These are phyloP conservation scores for Zygotorulaspora mrakii DNA, from an alignment of 1,139 yeast genomes.

Conservation along the genomic window DNA sequence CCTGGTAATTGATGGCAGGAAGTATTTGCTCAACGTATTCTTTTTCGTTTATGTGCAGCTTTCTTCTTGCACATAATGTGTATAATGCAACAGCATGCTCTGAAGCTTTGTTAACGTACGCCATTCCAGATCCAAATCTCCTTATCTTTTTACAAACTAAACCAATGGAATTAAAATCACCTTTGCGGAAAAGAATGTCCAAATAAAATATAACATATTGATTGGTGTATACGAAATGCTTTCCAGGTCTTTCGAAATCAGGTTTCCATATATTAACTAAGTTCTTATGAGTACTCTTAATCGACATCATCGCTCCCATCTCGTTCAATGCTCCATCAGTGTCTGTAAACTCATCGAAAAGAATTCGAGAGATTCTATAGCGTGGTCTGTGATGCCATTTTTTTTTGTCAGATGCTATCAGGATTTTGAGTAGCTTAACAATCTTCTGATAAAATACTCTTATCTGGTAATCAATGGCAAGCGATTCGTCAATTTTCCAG, in stretches of 20 bases:
- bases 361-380: conserved; percentile 65
- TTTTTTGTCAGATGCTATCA: conserved; percentile 64
- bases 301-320: conserved; percentile 58
- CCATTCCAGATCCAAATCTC: conserved; percentile 71
- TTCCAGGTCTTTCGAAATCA: conserved; percentile 86
- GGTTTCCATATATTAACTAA: conserved; percentile 92
- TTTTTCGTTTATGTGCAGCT: conserved; percentile 28
- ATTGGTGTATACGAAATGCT: conserved; percentile 75
- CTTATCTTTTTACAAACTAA: conserved; percentile 66
- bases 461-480: conserved; percentile 14
- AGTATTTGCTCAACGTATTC: conserved; percentile 28
- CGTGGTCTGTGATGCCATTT: conserved; percentile 91
- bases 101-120: conserved; percentile 30
- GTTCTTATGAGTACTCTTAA: conserved; percentile 66
- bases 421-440: conserved; percentile 38
- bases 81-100: conserved; percentile 29
- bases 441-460: conserved; percentile 34
- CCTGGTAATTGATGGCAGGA: conserved; percentile 28
- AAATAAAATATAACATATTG: conserved; percentile 66
- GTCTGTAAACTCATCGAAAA: conserved; percentile 53
- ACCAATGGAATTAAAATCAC: conserved; percentile 59
- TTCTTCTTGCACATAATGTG: conserved; percentile 20
- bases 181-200: conserved; percentile 49
- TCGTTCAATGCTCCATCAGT: conserved; percentile 56
- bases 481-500: conserved; percentile 18